Percentiles rank a stretch among this genome's conserved stretches.
These are phyloP conservation scores for Triglochin maritima DNA, from an alignment of 106 monocot species.

Conservation along the genomic window DNA sequence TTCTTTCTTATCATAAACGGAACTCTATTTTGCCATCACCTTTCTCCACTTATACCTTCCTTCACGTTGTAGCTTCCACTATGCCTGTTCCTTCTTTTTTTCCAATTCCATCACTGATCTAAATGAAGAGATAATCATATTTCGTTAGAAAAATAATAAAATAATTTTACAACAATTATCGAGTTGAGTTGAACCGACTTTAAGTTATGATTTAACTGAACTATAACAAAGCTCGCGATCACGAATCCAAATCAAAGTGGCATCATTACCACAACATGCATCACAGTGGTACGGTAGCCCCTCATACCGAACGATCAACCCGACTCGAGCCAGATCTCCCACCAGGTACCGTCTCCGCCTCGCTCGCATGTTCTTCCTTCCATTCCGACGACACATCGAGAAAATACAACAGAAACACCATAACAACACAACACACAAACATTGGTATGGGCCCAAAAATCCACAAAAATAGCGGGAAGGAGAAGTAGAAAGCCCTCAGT, in stretches of 20 bases:
- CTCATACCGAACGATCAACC: neutral
- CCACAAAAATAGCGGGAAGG: conserved; percentile 69
- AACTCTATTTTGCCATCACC: too few relatives aligned
- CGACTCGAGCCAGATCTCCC: neutral
- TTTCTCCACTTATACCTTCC: too few relatives aligned
- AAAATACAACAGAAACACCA: conserved; percentile 50
- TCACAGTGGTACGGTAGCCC: neutral
- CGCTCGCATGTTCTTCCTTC: neutral
- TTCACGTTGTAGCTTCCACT: too few relatives aligned
- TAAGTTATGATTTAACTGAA: too few relatives aligned
- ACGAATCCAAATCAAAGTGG: too few relatives aligned
- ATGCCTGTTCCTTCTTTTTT: too few relatives aligned
- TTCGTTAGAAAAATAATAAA: too few relatives aligned
- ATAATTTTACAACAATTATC: neutral
- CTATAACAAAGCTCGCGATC: too few relatives aligned
- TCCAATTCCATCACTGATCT: too few relatives aligned
- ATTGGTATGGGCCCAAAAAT: conserved; percentile 63
- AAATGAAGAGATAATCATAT: too few relatives aligned
- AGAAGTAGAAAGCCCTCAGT: conserved; percentile 60
- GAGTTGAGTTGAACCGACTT: neutral
- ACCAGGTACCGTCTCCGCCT: neutral
- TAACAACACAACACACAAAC: conserved; percentile 20
- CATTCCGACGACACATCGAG: conserved; percentile 35
- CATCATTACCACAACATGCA: too few relatives aligned
- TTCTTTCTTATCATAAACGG: too few relatives aligned